Conservation (phyloP, 2,329 filamentous ascomycete species). For the Ascochyta lentis region DNA sequence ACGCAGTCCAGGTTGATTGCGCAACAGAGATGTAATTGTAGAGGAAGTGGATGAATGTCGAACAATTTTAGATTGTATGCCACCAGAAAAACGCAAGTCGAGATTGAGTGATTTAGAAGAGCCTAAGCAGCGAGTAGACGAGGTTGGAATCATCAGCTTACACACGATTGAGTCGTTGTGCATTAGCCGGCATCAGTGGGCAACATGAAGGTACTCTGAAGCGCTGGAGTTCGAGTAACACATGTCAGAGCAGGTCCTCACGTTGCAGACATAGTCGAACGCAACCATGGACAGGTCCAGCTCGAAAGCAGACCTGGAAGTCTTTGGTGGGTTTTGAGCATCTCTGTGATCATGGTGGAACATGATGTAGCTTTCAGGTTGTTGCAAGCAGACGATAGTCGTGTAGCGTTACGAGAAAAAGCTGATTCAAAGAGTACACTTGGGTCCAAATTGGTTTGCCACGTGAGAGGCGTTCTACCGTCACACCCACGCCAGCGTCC, state of each 20-base stretch:
- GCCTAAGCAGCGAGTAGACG: not conserved
- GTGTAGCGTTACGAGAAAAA: no score
- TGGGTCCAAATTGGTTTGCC: not conserved
- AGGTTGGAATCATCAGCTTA: not conserved
- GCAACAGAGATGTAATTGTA: not conserved
- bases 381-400: no score
- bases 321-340: no score
- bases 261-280: no score
- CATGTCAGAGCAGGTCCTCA: not conserved
- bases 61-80: not conserved
- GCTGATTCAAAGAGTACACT: no score
- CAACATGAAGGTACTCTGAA: slow-evolving; percentile 5
- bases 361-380: no score
- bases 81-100: not conserved
- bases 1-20: not conserved
- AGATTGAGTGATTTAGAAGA: not conserved
- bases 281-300: no score
- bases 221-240: not conserved
- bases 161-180: not conserved
- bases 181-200: slow-evolving; percentile 6
- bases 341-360: no score
- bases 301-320: no score
- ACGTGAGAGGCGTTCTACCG: not conserved
- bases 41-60: not conserved
- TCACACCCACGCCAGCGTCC: not conserved